Evolutionary conservation across 1,284 basidiomycete species (phyloP), one percentile per base, ranked within the genome.

Genomic region (Grifola frondosa): DNA sequence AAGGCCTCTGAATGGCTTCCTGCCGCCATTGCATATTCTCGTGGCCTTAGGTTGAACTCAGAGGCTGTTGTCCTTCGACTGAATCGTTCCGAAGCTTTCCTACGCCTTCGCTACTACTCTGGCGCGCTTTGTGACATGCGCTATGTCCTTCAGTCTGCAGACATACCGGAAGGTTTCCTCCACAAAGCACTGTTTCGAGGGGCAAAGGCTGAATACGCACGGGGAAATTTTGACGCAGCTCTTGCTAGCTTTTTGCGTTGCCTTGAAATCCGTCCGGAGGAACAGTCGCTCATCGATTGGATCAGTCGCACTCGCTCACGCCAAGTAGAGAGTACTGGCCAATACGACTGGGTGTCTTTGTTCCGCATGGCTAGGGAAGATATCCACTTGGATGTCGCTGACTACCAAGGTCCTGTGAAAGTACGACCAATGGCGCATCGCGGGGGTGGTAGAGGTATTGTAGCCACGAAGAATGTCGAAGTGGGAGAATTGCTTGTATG

Each of bases 1-100:
- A 49, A 57, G 34, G 28, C 31, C 9, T 42, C 44, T 1, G 47
- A 46, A 19, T 59, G 57, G 57, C 48, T 60, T 28, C 49, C 53
- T 10, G 59, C 60, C 5, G 58, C 55, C 5, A 38, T 57, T 29
- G 53, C 57, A 4, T 60, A 54, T 33, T 57, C 59, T 3, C 44
- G 42, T 6, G 59, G 54, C 11, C 46, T 62, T 21, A 34, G 44
- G 2, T 21, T 54, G 5, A 40, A 53, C 26, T 46, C 46, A 4
- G 28, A 32, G 8, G 48, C 54, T 9, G 19, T 36, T 17, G 35
- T 53, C 3, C 33, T 58, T 1, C 52, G 42, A 9, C 30, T 53
- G 19, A 57, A 58, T 36, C 48, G 60, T 5, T 45, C 59, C 2
- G 50, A 56, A 33, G 47, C 51, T 2, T 59, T 55, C 30, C 45